Percentiles rank a stretch among this genome's conserved stretches.
Conservation (phyloP, 2,329 filamentous ascomycete species). For the Magnaporthales sp. region DNA sequence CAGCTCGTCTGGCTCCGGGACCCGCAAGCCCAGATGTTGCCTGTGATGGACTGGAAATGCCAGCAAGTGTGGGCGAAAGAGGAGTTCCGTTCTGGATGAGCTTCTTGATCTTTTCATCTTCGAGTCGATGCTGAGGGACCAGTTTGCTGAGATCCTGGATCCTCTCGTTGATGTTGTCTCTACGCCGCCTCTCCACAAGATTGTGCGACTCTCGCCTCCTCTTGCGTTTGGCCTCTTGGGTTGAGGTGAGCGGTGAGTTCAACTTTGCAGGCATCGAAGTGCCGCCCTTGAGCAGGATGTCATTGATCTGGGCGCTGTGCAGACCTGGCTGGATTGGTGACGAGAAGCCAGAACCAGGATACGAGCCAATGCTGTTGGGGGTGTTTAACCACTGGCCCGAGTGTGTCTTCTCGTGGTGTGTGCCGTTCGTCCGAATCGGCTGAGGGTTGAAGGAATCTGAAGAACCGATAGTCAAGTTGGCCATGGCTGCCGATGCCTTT, state of each 20-base stretch:
- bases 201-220: conserved; percentile 92
- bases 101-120: conserved; percentile 96
- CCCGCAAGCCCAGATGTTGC: conserved; percentile 85
- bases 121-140: conserved; percentile 82
- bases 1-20: conserved; percentile 71
- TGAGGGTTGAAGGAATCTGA: conserved; percentile 68
- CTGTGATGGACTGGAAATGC: conserved; percentile 58
- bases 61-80: conserved; percentile 71
- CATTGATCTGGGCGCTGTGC: conserved; percentile 70
- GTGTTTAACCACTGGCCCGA: conserved; percentile 90
- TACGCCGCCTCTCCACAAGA: conserved; percentile 83
- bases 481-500: conserved; percentile 65
- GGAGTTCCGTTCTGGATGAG: conserved; percentile 88
- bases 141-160: conserved; percentile 94
- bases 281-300: conserved; percentile 80
- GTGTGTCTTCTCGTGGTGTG: conserved; percentile 69
- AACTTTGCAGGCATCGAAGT: conserved; percentile 88
- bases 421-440: conserved; percentile 62
- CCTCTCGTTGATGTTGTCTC: conserved; percentile 97
- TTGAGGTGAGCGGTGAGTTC: conserved; percentile 45
- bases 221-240: conserved; percentile 89
- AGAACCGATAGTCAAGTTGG: conserved; percentile 57
- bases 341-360: conserved; percentile 79
- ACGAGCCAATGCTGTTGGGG: conserved; percentile 74
- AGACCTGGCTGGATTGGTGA: conserved; percentile 66